Conservation (phyloP, 768 basidiomycete genomes). For the Phylloporus sp. region DNA sequence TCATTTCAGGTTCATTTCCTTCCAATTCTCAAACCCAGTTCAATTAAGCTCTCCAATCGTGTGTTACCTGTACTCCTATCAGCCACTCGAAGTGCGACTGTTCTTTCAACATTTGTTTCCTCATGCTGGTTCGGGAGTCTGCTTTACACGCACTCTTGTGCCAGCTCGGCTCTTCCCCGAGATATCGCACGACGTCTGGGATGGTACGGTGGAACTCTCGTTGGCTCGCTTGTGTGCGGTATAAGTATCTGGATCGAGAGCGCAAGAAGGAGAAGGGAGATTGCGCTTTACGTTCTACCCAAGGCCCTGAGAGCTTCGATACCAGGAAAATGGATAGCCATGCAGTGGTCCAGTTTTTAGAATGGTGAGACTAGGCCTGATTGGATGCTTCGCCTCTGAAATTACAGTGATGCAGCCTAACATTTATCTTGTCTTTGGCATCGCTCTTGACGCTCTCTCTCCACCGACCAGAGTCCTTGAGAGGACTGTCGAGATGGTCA, state of each 20-base stretch:
- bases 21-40: slow-evolving; percentile 54
- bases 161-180: slow-evolving; percentile 59
- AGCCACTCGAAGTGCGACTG: slow-evolving; percentile 60
- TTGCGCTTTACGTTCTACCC: slow-evolving; percentile 75
- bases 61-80: slow-evolving; percentile 41
- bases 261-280: slow-evolving; percentile 66
- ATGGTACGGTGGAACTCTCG: slow-evolving; percentile 67
- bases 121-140: slow-evolving; percentile 68
- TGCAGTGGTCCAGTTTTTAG: slow-evolving; percentile 37
- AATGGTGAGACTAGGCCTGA: slow-evolving; percentile 42
- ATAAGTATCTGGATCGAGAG: slow-evolving; percentile 77
- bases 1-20: slow-evolving; percentile 63
- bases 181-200: slow-evolving; percentile 75
- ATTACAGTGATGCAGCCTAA: slow-evolving; percentile 36
- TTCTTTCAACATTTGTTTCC: slow-evolving; percentile 67
- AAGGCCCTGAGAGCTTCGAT: slow-evolving; percentile 60
- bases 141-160: slow-evolving; percentile 60
- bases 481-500: slow-evolving; percentile 72
- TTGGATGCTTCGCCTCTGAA: slow-evolving; percentile 7
- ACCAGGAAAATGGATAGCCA: slow-evolving; percentile 48
- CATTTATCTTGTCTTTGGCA: slow-evolving; percentile 60
- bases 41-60: slow-evolving; percentile 42
- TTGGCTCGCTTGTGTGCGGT: slow-evolving; percentile 66
- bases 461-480: slow-evolving; percentile 58
- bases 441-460: slow-evolving; percentile 58